Percentiles rank a stretch among this genome's conserved stretches.
phyloP scores from a whole-genome alignment of 2,329 filamentous ascomycete genomes.

The Leptographium lundbergii region DNA sequence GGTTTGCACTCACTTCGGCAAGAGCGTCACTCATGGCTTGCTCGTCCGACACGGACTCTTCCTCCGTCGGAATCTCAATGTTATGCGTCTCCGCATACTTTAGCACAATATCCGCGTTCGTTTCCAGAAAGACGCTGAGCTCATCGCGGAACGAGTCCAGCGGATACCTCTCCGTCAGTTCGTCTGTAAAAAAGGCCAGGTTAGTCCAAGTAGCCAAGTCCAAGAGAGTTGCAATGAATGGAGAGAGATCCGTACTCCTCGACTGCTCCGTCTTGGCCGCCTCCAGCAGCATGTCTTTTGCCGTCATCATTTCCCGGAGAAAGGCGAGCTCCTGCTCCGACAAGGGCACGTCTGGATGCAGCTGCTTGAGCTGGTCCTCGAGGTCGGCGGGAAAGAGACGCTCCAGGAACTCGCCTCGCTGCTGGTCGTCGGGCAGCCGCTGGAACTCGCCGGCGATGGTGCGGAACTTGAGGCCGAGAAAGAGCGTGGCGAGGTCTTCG shows the following conservation, averaged over 20 bases:
- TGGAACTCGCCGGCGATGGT: constrained; percentile 4
- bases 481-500: constrained; percentile 28
- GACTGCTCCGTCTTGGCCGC: constrained; percentile 36
- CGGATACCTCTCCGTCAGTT: constrained; percentile 26
- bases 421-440: constrained; percentile 4
- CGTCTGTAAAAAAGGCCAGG: neutral
- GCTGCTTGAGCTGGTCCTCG: constrained; percentile 31
- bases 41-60: constrained; percentile 15
- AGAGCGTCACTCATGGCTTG: neutral
- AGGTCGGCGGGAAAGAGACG: constrained; percentile 45
- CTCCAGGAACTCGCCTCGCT: constrained; percentile 25
- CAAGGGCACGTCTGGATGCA: constrained; percentile 19
- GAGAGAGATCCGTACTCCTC: constrained; percentile 14
- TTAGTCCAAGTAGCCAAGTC: neutral
- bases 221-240: neutral
- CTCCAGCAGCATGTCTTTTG: constrained; percentile 35
- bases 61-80: constrained; percentile 22
- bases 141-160: constrained; percentile 23
- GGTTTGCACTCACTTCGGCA: neutral
- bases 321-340: constrained; percentile 11
- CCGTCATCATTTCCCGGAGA: constrained; percentile 8
- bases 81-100: constrained; percentile 26
- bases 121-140: constrained; percentile 19
- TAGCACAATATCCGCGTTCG: constrained; percentile 19
- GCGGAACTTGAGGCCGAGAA: constrained; percentile 33